Conservation (phyloP, 495 filamentous ascomycete genomes). For the Sabuloglossum arenarium region DNA sequence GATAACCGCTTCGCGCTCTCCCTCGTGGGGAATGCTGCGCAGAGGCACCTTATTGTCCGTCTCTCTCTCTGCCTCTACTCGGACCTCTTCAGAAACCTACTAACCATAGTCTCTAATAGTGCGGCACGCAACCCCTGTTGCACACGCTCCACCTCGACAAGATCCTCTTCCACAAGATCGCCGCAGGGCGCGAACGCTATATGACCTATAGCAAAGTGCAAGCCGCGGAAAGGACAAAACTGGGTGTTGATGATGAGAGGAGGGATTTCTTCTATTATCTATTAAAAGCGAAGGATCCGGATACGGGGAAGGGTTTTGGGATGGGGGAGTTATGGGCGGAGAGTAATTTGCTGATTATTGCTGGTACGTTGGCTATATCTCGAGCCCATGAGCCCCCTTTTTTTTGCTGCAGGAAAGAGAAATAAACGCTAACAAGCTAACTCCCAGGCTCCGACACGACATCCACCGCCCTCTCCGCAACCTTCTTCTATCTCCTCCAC, state of each 20-base stretch:
- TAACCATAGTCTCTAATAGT: slow-evolving; percentile 15
- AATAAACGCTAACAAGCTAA: background rate
- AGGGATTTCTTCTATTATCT: slow-evolving; percentile 45
- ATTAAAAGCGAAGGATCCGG: slow-evolving; percentile 33
- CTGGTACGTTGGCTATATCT: slow-evolving; percentile 12
- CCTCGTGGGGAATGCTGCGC: background rate
- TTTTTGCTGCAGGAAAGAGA: too few species aligned
- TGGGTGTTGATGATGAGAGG: slow-evolving; percentile 32
- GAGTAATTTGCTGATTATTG: slow-evolving; percentile 38
- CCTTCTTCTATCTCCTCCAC: slow-evolving; percentile 41
- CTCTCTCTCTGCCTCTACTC: background rate
- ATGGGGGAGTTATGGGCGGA: slow-evolving; percentile 51
- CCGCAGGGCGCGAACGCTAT: slow-evolving; percentile 35
- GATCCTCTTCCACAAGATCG: slow-evolving; percentile 35
- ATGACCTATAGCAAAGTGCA: slow-evolving; percentile 37
- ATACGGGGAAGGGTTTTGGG: slow-evolving; percentile 40
- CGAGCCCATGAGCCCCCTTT: background rate
- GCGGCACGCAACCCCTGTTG: slow-evolving; percentile 36
- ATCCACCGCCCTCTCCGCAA: slow-evolving; percentile 32
- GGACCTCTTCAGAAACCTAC: background rate
- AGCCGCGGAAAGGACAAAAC: slow-evolving; percentile 30
- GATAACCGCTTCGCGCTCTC: background rate
- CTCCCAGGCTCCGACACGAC: slow-evolving; percentile 31
- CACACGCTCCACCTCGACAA: slow-evolving; percentile 32
- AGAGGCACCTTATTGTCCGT: background rate